Conservation (phyloP, 2,329 filamentous ascomycete genomes). For the Dothistroma pini region DNA sequence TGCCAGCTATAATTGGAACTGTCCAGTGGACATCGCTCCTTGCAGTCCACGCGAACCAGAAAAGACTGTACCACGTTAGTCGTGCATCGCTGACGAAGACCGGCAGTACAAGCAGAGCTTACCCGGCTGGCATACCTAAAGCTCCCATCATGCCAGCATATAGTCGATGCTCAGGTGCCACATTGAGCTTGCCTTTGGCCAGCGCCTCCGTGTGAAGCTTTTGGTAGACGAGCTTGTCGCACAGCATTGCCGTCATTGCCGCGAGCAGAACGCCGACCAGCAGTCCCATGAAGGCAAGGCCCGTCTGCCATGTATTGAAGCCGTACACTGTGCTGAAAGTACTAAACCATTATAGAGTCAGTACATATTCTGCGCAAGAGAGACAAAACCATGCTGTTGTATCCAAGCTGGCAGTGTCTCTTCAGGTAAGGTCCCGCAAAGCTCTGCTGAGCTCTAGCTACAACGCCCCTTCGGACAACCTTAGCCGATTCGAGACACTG, state of each 20-base stretch:
- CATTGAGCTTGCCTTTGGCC: constrained; percentile 24
- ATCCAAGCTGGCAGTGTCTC: too few relatives aligned
- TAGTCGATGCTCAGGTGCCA: constrained; percentile 36
- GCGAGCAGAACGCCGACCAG: constrained; percentile 63
- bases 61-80: constrained; percentile 27
- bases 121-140: constrained; percentile 33
- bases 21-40: constrained; percentile 38
- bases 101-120: constrained; percentile 14
- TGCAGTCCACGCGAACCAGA: constrained; percentile 42
- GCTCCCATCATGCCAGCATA: constrained; percentile 37
- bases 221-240: constrained; percentile 39
- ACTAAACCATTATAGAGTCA: background rate
- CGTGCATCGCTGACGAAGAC: background rate
- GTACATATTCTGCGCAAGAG: too few relatives aligned
- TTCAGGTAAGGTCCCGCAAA: too few relatives aligned
- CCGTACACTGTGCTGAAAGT: constrained; percentile 66
- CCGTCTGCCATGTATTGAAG: constrained; percentile 73
- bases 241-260: constrained; percentile 38
- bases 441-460: too few relatives aligned
- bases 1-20: constrained; percentile 34
- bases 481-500: too few relatives aligned
- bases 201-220: constrained; percentile 30
- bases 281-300: constrained; percentile 71
- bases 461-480: too few relatives aligned
- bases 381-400: too few relatives aligned